Evolutionary conservation across 768 basidiomycete species (phyloP).

Genomic region (Cyclocybe cylindracea): DNA sequence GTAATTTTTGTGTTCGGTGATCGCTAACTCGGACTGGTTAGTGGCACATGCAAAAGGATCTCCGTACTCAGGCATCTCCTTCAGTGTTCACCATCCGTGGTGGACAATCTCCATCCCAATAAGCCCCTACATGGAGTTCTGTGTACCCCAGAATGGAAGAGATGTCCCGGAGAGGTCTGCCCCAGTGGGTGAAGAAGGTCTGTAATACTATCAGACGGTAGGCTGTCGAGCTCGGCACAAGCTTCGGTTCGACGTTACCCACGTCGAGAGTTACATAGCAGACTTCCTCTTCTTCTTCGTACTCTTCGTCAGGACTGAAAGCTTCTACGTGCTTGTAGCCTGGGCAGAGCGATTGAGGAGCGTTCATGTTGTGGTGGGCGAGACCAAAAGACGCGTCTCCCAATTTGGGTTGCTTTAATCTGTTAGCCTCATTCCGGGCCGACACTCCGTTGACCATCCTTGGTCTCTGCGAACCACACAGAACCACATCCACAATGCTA

Average conservation of each 20-base stretch:
- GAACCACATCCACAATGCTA: not conserved
- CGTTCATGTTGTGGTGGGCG: conserved; percentile 9
- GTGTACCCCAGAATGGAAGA: too few relatives aligned
- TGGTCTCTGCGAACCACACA: not conserved
- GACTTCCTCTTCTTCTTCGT: conserved; percentile 62
- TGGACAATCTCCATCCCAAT: too few relatives aligned
- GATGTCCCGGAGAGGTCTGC: too few relatives aligned
- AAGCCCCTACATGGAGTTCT: too few relatives aligned
- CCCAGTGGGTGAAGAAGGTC: too few relatives aligned
- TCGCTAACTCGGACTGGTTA: too few relatives aligned
- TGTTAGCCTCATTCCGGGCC: too few relatives aligned
- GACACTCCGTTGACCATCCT: not conserved
- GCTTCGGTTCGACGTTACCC: conserved; percentile 68
- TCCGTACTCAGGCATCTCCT: too few relatives aligned
- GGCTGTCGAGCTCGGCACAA: conserved; percentile 68
- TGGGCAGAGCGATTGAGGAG: conserved; percentile 41
- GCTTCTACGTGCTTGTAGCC: conserved; percentile 68
- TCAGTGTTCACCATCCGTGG: too few relatives aligned
- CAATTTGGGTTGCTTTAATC: not conserved
- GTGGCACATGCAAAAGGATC: too few relatives aligned
- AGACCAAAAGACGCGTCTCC: not conserved
- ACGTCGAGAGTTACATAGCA: conserved; percentile 77
- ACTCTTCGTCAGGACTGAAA: conserved; percentile 70
- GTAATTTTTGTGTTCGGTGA: too few relatives aligned
- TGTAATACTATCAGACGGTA: conserved; percentile 67